Evolutionary conservation across 1,284 basidiomycete species (phyloP), one percentile per base, ranked within the genome.

Genomic region (Ustilago tritici): DNA sequence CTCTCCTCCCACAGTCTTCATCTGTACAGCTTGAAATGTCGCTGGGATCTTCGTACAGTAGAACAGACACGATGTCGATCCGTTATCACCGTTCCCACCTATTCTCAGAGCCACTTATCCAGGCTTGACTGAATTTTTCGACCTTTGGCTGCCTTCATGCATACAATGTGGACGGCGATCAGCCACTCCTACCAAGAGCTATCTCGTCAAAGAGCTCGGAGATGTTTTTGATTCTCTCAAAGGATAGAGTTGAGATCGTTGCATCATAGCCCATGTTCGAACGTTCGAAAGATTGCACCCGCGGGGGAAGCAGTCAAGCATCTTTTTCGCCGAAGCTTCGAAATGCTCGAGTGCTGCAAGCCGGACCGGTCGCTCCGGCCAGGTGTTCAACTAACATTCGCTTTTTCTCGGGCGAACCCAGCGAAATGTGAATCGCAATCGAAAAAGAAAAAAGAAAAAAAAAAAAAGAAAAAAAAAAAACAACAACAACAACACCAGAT

Each of bases 261-360:
- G 46, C 35, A 47, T 49, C 43, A n/a, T 59, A n/a, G 32, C 32
- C n/a, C 36, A 38, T 55, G 28, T 35, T 36, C 53, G 53, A 55
- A 52, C 4, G 50, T 15, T 52, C 31, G 50, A 50, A 50, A 50
- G 34, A n/a, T 15, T 47, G 56, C 56, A 32, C 56, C 57, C 57
- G 57, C 57, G 57, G 57, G 57, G 57, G 57, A 38, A 38, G 40
- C 19, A 28, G 46, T 23, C 14, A 50, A 46, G 57, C 17, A 38
- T 32, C 57, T 23, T 50, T 38, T 50, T 59, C 57, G 34, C 57
- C 57, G 57, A 59, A 47, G 46, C 57, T 59, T 59, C 43, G 32
- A 17, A 28, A n/a, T 47, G 23, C 11, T 38, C 19, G 17, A 17
- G 53, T 17, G 34, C 10, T 55, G 34, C 35, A 55, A 23, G 32